These are phyloP conservation scores for Blastomyces emzantsi DNA, from an alignment of 2,329 filamentous ascomycete genomes.

Conservation along the genomic window DNA sequence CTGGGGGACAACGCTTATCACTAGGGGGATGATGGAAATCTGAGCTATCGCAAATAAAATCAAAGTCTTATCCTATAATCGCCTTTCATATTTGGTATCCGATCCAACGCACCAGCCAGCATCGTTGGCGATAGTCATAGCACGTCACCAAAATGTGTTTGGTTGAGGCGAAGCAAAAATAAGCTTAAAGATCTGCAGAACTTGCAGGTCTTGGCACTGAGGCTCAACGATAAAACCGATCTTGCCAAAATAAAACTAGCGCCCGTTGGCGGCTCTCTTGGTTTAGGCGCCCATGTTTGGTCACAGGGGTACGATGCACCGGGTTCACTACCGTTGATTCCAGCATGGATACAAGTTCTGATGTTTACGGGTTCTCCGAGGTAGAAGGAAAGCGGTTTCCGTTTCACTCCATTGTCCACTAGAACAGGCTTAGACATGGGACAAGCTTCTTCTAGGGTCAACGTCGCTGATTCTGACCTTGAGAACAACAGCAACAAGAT, in stretches of 20 bases:
- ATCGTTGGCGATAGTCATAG: neutral
- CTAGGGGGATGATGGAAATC: neutral
- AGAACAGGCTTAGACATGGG: too few relatives aligned
- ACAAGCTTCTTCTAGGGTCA: too few relatives aligned
- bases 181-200: neutral
- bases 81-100: neutral
- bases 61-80: neutral
- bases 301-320: too few relatives aligned
- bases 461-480: too few relatives aligned
- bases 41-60: neutral
- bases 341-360: too few relatives aligned
- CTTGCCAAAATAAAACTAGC: neutral
- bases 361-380: too few relatives aligned
- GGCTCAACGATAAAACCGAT: neutral
- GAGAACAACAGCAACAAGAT: too few relatives aligned
- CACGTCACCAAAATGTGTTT: neutral
- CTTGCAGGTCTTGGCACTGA: neutral
- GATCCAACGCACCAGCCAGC: neutral
- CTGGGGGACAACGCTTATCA: neutral
- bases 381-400: too few relatives aligned
- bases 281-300: too few relatives aligned
- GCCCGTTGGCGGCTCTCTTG: neutral
- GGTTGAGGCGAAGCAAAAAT: neutral
- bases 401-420: too few relatives aligned
- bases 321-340: too few relatives aligned